Percentiles rank a stretch among this genome's conserved stretches.
These are phyloP conservation scores for Eucalyptus leucophloia DNA, from an alignment of 345 rosid genomes.

Conservation along the genomic window DNA sequence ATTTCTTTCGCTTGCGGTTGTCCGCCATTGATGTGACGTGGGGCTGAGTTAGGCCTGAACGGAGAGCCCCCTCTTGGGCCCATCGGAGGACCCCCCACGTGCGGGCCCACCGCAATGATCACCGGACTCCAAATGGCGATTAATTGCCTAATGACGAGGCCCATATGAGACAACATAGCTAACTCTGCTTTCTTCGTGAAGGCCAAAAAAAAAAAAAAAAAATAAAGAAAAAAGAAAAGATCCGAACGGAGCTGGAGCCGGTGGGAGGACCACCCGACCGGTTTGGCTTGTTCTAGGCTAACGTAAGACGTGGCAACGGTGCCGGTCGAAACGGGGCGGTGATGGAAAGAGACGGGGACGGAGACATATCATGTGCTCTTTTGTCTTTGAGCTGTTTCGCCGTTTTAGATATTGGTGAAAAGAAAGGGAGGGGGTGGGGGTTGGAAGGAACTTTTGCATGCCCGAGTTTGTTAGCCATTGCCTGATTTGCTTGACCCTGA, in stretches of 20 bases:
- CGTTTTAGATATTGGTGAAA: background rate
- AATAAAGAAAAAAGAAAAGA: fast-evolving
- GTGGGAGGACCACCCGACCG: background rate
- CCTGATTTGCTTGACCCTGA: background rate
- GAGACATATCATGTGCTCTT: background rate
- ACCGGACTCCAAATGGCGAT: background rate
- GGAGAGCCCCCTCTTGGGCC: background rate
- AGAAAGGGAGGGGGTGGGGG: background rate
- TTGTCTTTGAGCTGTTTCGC: background rate
- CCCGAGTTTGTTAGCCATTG: background rate
- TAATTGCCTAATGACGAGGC: background rate
- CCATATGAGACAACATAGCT: constrained; percentile 5
- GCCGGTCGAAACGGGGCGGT: background rate
- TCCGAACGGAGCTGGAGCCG: background rate
- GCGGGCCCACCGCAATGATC: background rate
- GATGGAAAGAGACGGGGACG: background rate
- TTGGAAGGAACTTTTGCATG: background rate
- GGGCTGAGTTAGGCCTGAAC: constrained; percentile 1
- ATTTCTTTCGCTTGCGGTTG: background rate
- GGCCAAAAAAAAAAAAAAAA: background rate
- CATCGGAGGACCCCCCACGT: background rate
- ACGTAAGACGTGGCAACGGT: background rate
- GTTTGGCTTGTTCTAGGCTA: background rate
- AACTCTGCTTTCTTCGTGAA: background rate
- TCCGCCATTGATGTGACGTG: background rate